These are phyloP conservation scores for Aspergillus ustus DNA, from an alignment of 2,329 filamentous ascomycete genomes.

Conservation along the genomic window DNA sequence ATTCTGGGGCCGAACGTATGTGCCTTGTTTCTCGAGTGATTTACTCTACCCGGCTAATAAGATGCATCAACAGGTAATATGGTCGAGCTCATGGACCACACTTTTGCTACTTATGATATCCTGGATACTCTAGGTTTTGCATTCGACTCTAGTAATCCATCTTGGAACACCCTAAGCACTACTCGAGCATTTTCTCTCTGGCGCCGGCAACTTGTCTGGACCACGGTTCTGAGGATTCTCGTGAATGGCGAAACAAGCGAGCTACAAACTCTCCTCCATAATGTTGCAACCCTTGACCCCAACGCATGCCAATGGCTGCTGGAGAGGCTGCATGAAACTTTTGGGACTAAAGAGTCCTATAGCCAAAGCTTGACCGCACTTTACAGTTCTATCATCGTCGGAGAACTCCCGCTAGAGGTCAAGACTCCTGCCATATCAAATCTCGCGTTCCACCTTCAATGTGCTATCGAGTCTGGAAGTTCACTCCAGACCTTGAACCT, in stretches of 20 bases:
- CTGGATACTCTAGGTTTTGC: constrained; percentile 32
- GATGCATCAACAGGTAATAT: constrained; percentile 23
- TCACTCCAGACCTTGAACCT: constrained; percentile 28
- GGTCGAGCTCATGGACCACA: constrained; percentile 24
- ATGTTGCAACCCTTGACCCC: constrained; percentile 35
- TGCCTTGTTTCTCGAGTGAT: background rate
- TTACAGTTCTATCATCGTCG: constrained; percentile 38
- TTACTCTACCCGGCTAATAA: constrained; percentile 13
- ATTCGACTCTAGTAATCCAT: constrained; percentile 32
- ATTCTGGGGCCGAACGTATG: constrained; percentile 37
- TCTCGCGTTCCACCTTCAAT: constrained; percentile 39
- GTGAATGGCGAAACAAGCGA: constrained; percentile 22
- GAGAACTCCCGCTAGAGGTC: constrained; percentile 30
- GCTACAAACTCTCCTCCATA: constrained; percentile 29
- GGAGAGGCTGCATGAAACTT: constrained; percentile 33
- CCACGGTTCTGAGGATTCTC: constrained; percentile 31
- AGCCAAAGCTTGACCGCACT: constrained; percentile 32
- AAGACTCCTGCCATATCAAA: constrained; percentile 37
- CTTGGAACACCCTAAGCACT: constrained; percentile 33
- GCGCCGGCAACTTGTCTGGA: constrained; percentile 41
- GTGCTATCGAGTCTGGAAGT: constrained; percentile 27
- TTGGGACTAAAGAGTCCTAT: constrained; percentile 29
- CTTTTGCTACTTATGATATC: constrained; percentile 33
- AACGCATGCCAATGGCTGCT: constrained; percentile 43
- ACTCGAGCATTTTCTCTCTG: constrained; percentile 42